Conservation (phyloP, 768 basidiomycete genomes). For the Tephrocybe sp. region DNA sequence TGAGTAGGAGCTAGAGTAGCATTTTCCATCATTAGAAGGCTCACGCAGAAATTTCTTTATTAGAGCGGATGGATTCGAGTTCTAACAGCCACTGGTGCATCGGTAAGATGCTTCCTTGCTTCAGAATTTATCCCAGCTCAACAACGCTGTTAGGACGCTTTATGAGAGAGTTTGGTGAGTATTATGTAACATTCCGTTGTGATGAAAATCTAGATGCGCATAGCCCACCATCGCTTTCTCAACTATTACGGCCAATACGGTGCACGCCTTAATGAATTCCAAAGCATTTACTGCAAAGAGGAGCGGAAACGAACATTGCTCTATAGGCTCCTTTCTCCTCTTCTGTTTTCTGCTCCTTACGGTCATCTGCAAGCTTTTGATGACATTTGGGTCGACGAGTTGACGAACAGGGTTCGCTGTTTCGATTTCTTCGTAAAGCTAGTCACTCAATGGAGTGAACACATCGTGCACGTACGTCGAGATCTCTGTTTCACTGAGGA, state of each 20-base stretch:
- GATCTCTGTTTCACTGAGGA: not conserved
- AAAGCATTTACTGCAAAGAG: constrained; percentile 24
- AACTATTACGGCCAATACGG: constrained; percentile 42
- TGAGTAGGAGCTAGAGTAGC: not conserved
- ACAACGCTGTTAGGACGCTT: constrained; percentile 12
- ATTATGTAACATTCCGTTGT: not conserved
- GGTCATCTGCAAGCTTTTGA: constrained; percentile 38
- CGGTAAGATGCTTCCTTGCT: not conserved
- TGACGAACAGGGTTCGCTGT: constrained; percentile 36
- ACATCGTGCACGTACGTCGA: constrained; percentile 38
- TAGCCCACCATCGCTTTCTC: constrained; percentile 25
- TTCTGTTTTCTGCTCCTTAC: constrained; percentile 45
- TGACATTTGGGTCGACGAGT: constrained; percentile 45
- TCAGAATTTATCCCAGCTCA: not conserved
- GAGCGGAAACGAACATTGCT: constrained; percentile 23
- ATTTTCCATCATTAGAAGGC: not conserved
- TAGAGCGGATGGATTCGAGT: not conserved
- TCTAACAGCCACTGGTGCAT: constrained; percentile 2
- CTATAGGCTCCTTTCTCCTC: constrained; percentile 32
- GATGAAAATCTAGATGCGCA: not conserved
- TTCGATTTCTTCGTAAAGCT: constrained; percentile 33
- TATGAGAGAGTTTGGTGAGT: constrained; percentile 11
- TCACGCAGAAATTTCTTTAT: no score
- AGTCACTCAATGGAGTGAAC: constrained; percentile 37
- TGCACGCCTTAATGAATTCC: constrained; percentile 35